Conservation (phyloP, 164 flowering plant species). For the Taxillus chinensis region DNA sequence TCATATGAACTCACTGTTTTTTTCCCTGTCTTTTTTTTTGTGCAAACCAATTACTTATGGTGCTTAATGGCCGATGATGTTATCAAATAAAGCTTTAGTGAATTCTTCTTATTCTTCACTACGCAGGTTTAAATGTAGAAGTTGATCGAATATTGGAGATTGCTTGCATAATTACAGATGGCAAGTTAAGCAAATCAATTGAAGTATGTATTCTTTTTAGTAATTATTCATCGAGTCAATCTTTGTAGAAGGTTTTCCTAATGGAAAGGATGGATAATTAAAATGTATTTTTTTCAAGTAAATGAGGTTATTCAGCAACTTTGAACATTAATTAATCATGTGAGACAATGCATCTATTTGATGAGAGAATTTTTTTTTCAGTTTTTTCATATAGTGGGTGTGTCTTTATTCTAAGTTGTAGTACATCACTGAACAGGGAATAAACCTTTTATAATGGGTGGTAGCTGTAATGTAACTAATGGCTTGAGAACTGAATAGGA, state of each 20-base stretch:
- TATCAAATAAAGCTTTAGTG: neutral
- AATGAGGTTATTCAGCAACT: neutral
- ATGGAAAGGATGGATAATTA: no score
- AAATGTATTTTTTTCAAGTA: neutral
- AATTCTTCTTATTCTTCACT: neutral
- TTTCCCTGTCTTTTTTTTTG: no score
- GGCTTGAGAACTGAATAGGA: neutral
- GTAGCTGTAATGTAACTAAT: no score
- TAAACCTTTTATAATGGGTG: neutral
- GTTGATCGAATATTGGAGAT: conserved; percentile 89
- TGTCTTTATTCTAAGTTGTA: no score
- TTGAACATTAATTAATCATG: neutral
- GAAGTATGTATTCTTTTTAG: conserved; percentile 41
- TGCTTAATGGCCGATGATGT: neutral
- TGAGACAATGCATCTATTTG: neutral
- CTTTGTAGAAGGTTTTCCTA: no score
- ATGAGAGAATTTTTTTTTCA: no score
- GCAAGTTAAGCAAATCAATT: conserved; percentile 53
- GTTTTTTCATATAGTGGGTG: no score
- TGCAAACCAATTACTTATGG: no score
- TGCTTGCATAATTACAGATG: conserved; percentile 92
- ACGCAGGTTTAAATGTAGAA: conserved; percentile 71
- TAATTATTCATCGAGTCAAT: neutral
- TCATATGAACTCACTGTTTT: no score
- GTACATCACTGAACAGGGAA: neutral